Percentiles rank a stretch among this genome's conserved stretches.
Conservation (phyloP, 306 rosid genomes). For the Cucumis sativus region DNA sequence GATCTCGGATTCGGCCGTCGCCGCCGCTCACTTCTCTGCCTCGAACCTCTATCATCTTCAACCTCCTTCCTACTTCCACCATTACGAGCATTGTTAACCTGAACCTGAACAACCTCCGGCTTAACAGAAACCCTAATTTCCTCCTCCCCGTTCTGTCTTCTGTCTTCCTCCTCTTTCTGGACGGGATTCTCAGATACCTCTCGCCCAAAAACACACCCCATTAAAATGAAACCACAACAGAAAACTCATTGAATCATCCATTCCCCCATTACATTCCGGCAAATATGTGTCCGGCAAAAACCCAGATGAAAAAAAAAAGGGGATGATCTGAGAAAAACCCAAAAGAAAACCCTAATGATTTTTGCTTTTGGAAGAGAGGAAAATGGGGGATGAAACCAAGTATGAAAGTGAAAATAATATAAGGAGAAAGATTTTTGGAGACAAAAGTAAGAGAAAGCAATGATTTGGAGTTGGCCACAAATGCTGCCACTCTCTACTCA, state of each 20-base stretch:
- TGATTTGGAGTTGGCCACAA: conserved; percentile 66
- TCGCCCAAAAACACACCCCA: conserved; percentile 86
- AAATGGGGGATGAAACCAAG: not conserved
- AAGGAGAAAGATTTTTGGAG: conserved; percentile 44
- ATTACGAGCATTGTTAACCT: conserved; percentile 12
- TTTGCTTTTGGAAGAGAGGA: not conserved
- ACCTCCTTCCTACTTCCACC: conserved; percentile 35
- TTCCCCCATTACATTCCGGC: conserved; percentile 22
- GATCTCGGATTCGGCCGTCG: conserved; percentile 82
- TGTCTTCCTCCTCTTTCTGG: conserved; percentile 5
- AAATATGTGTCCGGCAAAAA: conserved; percentile 14
- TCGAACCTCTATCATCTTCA: conserved; percentile 29
- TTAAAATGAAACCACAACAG: conserved; percentile 14
- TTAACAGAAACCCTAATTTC: conserved; percentile 23
- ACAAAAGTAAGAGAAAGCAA: conserved; percentile 63
- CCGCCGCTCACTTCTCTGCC: conserved; percentile 48
- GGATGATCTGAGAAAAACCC: not conserved
- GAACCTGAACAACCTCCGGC: conserved; percentile 19
- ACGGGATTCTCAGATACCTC: conserved; percentile 24
- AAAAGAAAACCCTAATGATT: conserved; percentile 3
- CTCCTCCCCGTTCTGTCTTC: not conserved
- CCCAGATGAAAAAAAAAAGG: not conserved
- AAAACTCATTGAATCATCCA: conserved; percentile 35
- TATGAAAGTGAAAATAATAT: conserved; percentile 12
- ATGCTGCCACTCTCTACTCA: conserved; percentile 48